Conservation (phyloP, 495 filamentous ascomycete genomes). For the Penicillium paradoxum region DNA sequence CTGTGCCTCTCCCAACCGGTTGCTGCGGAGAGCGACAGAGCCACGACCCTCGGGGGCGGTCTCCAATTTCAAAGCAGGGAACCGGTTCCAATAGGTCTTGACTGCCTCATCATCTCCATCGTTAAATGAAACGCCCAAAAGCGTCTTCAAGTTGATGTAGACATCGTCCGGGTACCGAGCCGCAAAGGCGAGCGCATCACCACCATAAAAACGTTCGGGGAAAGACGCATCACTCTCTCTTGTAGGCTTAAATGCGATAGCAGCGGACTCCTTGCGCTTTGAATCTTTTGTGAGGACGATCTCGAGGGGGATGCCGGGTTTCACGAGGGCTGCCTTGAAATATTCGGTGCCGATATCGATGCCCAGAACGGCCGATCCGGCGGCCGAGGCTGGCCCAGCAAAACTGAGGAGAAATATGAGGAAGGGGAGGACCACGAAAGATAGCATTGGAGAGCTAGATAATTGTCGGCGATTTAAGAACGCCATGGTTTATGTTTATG, state of each 20-base stretch:
- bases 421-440: conserved; percentile 37
- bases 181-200: conserved; percentile 80
- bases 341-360: conserved; percentile 96
- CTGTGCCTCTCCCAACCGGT: conserved; percentile 57
- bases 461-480: conserved; percentile 42
- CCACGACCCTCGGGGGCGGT: conserved; percentile 49
- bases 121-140: conserved; percentile 65
- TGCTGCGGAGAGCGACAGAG: conserved; percentile 73
- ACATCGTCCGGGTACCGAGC: conserved; percentile 88
- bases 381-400: conserved; percentile 54
- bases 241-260: conserved; percentile 87
- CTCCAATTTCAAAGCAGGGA: conserved; percentile 57
- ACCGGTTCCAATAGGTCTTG: conserved; percentile 60
- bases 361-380: conserved; percentile 73
- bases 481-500: conserved; percentile 46
- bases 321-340: conserved; percentile 93
- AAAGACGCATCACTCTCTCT: conserved; percentile 55
- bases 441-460: conserved; percentile 35
- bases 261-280: conserved; percentile 88
- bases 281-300: conserved; percentile 99
- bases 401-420: conserved; percentile 54
- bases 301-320: conserved; percentile 95
- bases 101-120: conserved; percentile 53
- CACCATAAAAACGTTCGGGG: conserved; percentile 88
- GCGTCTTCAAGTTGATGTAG: conserved; percentile 84